phyloP scores from a whole-genome alignment of 768 basidiomycete species.

The Mrakia frigida region DNA sequence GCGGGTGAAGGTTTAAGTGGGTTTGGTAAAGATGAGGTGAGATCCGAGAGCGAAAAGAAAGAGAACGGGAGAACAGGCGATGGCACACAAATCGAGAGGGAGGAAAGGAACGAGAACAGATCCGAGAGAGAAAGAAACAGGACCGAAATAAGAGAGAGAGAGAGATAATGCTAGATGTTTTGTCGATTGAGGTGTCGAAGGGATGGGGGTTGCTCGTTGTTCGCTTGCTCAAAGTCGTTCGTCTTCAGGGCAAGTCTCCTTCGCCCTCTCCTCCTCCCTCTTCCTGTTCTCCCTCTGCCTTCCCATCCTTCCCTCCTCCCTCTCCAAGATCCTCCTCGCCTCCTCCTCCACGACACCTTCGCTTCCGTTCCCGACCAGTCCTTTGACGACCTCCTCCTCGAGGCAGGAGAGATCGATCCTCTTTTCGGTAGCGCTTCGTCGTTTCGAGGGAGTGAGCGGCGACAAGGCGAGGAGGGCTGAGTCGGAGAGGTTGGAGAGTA shows the following conservation, averaged over 20 bases:
- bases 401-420: slow-evolving; percentile 38
- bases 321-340: slow-evolving; percentile 36
- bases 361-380: slow-evolving; percentile 34
- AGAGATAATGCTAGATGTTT: too few species aligned
- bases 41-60: too few species aligned
- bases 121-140: too few species aligned
- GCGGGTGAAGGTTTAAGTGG: too few species aligned
- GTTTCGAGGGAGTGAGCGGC: slow-evolving; percentile 30
- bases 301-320: slow-evolving; percentile 29
- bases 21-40: too few species aligned
- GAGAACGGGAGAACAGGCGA: too few species aligned
- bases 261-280: slow-evolving; percentile 23
- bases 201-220: too few species aligned
- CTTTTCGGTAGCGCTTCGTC: slow-evolving; percentile 30
- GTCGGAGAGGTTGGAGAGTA: slow-evolving; percentile 43
- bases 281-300: slow-evolving; percentile 13
- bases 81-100: too few species aligned
- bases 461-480: slow-evolving; percentile 40
- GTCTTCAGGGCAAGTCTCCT: slow-evolving; percentile 23
- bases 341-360: slow-evolving; percentile 42
- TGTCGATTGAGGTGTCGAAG: too few species aligned
- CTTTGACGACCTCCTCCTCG: slow-evolving; percentile 41
- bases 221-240: slow-evolving; percentile 12
- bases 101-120: too few species aligned
- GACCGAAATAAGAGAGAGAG: too few species aligned